Evolutionary conservation across 805 yeast genomes (phyloP).

Genomic region (Lipomyces spencermartinsiae): DNA sequence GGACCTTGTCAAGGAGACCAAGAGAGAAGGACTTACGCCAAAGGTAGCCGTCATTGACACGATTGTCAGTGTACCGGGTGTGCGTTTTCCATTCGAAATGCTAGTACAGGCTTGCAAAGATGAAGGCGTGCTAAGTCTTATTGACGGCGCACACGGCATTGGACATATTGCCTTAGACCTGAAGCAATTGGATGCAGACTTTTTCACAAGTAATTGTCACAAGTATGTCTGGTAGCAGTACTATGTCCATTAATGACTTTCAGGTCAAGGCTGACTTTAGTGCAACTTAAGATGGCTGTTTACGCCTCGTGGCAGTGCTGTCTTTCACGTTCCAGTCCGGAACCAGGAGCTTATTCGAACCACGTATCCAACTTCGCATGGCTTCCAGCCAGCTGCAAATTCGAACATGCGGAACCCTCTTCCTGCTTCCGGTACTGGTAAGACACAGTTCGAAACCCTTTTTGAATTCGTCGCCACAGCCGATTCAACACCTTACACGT

Average conservation of each 20-base stretch:
- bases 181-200: slow-evolving; percentile 57
- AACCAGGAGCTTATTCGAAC: slow-evolving; percentile 15
- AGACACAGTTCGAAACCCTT: neutral
- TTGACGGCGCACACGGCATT: slow-evolving; percentile 77
- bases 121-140: slow-evolving; percentile 57
- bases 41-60: slow-evolving; percentile 8
- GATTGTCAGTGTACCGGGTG: slow-evolving; percentile 57
- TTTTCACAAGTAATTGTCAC: slow-evolving; percentile 66
- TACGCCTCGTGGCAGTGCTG: slow-evolving; percentile 14
- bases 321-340: slow-evolving; percentile 11
- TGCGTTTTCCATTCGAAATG: slow-evolving; percentile 60
- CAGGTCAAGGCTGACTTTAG: neutral
- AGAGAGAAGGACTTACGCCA: slow-evolving; percentile 1
- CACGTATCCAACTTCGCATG: slow-evolving; percentile 14
- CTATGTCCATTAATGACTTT: neutral
- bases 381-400: neutral
- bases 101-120: slow-evolving; percentile 55
- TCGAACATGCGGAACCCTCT: neutral
- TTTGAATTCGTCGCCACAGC: slow-evolving; percentile 61
- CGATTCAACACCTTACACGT: slow-evolving; percentile 52
- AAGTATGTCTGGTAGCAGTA: slow-evolving; percentile 51
- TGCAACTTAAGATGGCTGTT: neutral
- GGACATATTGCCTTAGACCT: slow-evolving; percentile 51
- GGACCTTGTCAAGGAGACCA: neutral
- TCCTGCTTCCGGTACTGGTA: neutral